Evolutionary conservation across 2,329 filamentous ascomycete genomes (phyloP).

Genomic region (Pseudogymnoascus sp.): DNA sequence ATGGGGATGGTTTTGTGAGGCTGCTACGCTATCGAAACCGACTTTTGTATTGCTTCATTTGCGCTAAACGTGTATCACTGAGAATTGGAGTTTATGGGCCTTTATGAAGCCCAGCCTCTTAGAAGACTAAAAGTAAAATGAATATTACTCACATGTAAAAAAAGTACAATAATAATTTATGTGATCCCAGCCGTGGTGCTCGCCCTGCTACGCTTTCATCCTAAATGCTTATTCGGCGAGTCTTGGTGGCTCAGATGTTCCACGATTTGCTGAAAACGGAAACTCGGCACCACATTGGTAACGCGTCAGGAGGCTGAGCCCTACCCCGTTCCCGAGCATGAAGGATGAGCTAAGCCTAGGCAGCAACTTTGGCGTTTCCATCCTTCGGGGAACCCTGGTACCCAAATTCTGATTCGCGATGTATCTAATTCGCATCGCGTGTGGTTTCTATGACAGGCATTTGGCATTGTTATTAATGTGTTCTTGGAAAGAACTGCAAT

Average conservation of each 20-base stretch:
- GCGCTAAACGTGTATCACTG: background rate
- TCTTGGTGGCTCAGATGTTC: background rate
- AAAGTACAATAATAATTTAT: too few relatives aligned
- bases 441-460: background rate
- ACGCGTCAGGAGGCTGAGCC: background rate
- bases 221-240: background rate
- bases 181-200: too few relatives aligned
- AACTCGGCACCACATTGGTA: background rate
- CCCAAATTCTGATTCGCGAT: background rate
- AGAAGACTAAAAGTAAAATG: too few relatives aligned
- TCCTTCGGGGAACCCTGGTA: background rate
- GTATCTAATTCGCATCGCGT: background rate
- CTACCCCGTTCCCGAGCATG: background rate
- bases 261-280: background rate
- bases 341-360: background rate
- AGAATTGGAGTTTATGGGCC: background rate
- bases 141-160: too few relatives aligned
- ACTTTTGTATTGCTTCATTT: background rate
- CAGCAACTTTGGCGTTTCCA: background rate
- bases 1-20: background rate
- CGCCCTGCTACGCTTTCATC: background rate
- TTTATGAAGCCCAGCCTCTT: too few relatives aligned
- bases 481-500: too few relatives aligned
- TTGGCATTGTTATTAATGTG: background rate
- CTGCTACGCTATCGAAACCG: background rate